These are phyloP conservation scores for Phytophthora pini DNA, from an alignment of 352 stramenopile genomes.

Conservation along the genomic window DNA sequence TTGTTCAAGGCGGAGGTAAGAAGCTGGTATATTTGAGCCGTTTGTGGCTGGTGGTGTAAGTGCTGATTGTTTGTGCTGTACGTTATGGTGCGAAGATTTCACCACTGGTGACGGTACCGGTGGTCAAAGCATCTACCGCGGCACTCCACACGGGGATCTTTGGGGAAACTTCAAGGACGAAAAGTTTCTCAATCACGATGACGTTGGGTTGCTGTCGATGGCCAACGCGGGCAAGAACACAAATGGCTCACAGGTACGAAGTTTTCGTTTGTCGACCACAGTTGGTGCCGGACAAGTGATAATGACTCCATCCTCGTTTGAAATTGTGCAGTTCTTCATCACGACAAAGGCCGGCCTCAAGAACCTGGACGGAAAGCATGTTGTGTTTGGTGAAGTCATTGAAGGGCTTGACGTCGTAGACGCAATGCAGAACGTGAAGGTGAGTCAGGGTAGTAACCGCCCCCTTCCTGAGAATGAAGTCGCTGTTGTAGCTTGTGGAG, in stretches of 20 bases:
- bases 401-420: constrained; percentile 80
- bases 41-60: not conserved
- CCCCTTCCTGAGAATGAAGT: constrained; percentile 68
- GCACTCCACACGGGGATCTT: constrained; percentile 63
- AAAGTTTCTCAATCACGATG: constrained; percentile 72
- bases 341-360: constrained; percentile 68
- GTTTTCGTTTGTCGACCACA: not conserved
- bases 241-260: constrained; percentile 73
- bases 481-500: constrained; percentile 68
- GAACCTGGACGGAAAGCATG: constrained; percentile 94
- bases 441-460: constrained; percentile 53
- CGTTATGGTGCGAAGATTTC: constrained; percentile 45
- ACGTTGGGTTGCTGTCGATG: constrained; percentile 85
- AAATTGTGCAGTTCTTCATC: constrained; percentile 72
- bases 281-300: not conserved
- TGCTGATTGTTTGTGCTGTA: constrained; percentile 7
- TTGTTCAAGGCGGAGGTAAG: constrained; percentile 85
- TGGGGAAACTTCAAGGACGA: constrained; percentile 90
- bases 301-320: constrained; percentile 1
- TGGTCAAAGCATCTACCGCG: constrained; percentile 81
- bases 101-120: constrained; percentile 77
- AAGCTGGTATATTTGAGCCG: not conserved
- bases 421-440: constrained; percentile 69
- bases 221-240: constrained; percentile 78
- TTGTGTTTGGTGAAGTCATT: constrained; percentile 96